phyloP scores from a whole-genome alignment of 306 rosid species.

The Dalbergia oliveri region DNA sequence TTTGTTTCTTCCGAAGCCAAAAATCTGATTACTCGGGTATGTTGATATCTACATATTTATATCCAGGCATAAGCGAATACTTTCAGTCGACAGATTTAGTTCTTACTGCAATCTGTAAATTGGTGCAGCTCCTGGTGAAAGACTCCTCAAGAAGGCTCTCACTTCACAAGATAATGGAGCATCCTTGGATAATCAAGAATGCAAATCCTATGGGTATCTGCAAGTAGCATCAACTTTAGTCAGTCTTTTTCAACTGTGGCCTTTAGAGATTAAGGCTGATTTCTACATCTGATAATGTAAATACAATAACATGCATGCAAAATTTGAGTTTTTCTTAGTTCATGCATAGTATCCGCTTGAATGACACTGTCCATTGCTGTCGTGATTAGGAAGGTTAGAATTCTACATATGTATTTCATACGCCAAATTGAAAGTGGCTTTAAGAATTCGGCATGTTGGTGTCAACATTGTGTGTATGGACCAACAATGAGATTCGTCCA shows the following conservation, averaged over 20 bases:
- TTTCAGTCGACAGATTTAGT: slow-evolving; percentile 1
- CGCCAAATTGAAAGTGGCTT: too few species aligned
- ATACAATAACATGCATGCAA: too few species aligned
- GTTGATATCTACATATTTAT: slow-evolving; percentile 16
- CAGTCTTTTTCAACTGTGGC: slow-evolving; percentile 9
- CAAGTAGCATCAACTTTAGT: slow-evolving; percentile 42
- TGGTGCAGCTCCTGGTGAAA: slow-evolving; percentile 78
- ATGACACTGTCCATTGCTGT: too few species aligned
- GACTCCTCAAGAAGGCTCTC: slow-evolving; percentile 81
- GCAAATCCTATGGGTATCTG: slow-evolving; percentile 66
- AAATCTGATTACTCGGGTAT: slow-evolving; percentile 70
- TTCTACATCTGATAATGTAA: background rate
- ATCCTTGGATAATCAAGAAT: slow-evolving; percentile 87
- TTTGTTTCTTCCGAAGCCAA: slow-evolving; percentile 72
- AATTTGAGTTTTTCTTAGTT: too few species aligned
- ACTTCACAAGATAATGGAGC: slow-evolving; percentile 81
- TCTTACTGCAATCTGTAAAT: slow-evolving; percentile 15
- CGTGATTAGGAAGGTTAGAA: too few species aligned
- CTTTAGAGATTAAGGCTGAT: slow-evolving; percentile 27
- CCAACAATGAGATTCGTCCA: too few species aligned
- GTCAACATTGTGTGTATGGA: too few species aligned
- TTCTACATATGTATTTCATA: too few species aligned
- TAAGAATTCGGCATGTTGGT: too few species aligned
- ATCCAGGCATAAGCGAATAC: slow-evolving; percentile 2
- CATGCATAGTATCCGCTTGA: too few species aligned